These are phyloP conservation scores for Globisporangium irregulare DNA, from an alignment of 352 stramenopile genomes.

Conservation along the genomic window DNA sequence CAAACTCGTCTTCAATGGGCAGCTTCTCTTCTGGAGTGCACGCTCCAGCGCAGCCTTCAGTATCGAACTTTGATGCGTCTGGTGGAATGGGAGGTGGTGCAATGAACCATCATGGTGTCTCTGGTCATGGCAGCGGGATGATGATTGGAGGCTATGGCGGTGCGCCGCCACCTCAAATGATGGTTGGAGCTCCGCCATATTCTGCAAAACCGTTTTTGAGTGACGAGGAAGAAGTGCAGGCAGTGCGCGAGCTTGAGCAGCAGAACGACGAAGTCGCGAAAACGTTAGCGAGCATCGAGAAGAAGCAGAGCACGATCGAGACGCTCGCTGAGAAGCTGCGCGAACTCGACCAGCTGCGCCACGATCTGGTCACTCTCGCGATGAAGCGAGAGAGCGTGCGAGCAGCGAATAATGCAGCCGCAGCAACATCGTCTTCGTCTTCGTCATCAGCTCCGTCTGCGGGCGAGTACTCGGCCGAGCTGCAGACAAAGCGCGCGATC, in stretches of 20 bases:
- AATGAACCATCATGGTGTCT: constrained; percentile 15
- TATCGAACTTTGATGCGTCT: constrained; percentile 21
- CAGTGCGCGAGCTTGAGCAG: constrained; percentile 52
- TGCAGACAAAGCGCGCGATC: constrained; percentile 35
- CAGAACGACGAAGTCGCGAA: constrained; percentile 49
- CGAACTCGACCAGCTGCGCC: constrained; percentile 68
- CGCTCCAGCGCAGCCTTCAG: constrained; percentile 17
- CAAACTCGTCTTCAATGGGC: constrained; percentile 41
- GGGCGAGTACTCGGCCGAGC: constrained; percentile 20
- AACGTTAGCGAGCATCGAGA: constrained; percentile 43
- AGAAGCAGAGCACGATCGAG: constrained; percentile 64
- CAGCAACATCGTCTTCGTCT: neutral
- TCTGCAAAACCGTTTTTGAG: constrained; percentile 53
- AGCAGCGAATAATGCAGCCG: constrained; percentile 17
- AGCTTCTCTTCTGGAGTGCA: constrained; percentile 36
- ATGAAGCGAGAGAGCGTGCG: constrained; percentile 68
- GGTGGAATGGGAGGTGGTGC: constrained; percentile 27
- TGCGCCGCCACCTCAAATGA: constrained; percentile 3
- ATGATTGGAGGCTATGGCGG: constrained; percentile 15
- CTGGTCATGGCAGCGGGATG: constrained; percentile 23
- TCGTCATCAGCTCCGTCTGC: constrained; percentile 7
- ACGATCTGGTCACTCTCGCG: constrained; percentile 61
- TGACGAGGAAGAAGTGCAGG: constrained; percentile 48
- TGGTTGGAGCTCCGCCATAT: neutral
- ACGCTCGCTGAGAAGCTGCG: constrained; percentile 58